Evolutionary conservation across 2,329 filamentous ascomycete genomes (phyloP), one percentile per base, ranked within the genome.

Genomic region (Huntiella moniliformis): DNA sequence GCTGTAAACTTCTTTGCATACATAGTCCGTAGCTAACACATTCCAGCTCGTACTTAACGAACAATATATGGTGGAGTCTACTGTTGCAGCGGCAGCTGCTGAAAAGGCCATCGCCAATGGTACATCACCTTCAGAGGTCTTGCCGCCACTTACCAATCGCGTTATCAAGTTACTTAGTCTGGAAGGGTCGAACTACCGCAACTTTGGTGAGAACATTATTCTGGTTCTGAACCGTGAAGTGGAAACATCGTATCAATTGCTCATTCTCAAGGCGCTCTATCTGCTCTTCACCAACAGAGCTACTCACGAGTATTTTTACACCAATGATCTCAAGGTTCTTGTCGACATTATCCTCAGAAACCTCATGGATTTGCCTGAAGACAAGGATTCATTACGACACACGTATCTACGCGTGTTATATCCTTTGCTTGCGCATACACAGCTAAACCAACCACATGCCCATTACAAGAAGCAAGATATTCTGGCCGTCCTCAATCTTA

Each of bases 231-330:
- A 98, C 58, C 79, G 91, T 55, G 91, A 96, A 66, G 85, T 82
- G 7, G 87, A 96, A 61, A 93, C 91, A 1, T 88, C 86, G 1
- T 73, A 94, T 34, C 92, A 98, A 61, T 71, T 98, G 18, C 72
- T 98, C n/a, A 96, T 96, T 50, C 70, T 98, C 37, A 98, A 98
- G 62, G 74, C 95, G 4, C 68, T 98, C 22, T 98, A 96, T 61
- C 74, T 98, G 33, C 71, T 98, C 7, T 98, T 98, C 62, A 94
- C 87, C 4, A 96, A 85, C 7, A 77, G 77, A 47, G 74, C 81
- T 12, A 98, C 91, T 0, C 85, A 91, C 60, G 91, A 98, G 63
- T 98, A 96, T 62, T 98, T 98, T 58, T 98, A 96, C 61, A 95
- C 86, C 22, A 98, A 98, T 58, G 91, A 98, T 57, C 69, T 98